Conservation (phyloP, 805 yeast genomes). For the Yarrowia phangngaensis region DNA sequence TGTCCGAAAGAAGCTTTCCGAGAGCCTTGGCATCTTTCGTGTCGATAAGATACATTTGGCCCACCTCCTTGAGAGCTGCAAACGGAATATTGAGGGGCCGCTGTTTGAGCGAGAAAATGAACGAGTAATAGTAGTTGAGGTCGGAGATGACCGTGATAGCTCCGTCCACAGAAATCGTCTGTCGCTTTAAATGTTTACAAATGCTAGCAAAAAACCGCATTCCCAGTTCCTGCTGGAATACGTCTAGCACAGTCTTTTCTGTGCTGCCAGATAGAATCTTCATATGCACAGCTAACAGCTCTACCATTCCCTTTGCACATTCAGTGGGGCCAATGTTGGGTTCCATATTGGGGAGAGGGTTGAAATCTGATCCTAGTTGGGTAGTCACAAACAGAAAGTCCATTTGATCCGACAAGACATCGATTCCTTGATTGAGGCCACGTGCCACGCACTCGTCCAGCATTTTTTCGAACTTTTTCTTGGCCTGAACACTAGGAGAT, state of each 20-base stretch:
- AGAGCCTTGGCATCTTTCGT: conserved; percentile 74
- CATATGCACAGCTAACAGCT: conserved; percentile 65
- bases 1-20: conserved; percentile 77
- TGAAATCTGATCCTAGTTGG: conserved; percentile 60
- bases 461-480: conserved; percentile 73
- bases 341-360: conserved; percentile 43
- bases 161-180: conserved; percentile 72
- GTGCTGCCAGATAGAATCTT: conserved; percentile 73
- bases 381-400: conserved; percentile 55
- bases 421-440: conserved; percentile 89
- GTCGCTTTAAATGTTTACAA: conserved; percentile 70
- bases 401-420: conserved; percentile 77
- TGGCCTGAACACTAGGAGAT: conserved; percentile 70
- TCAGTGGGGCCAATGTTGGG: conserved; percentile 49
- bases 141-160: conserved; percentile 81
- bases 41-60: conserved; percentile 73
- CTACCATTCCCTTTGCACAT: conserved; percentile 62
- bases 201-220: conserved; percentile 74
- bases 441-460: conserved; percentile 88
- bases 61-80: conserved; percentile 76
- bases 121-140: conserved; percentile 71
- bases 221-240: conserved; percentile 91
- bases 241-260: conserved; percentile 82
- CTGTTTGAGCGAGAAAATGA: conserved; percentile 55
- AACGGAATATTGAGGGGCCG: conserved; percentile 61